Evolutionary conservation across 495 filamentous ascomycete species (phyloP).

Genomic region (Aspergillus ellipticus): DNA sequence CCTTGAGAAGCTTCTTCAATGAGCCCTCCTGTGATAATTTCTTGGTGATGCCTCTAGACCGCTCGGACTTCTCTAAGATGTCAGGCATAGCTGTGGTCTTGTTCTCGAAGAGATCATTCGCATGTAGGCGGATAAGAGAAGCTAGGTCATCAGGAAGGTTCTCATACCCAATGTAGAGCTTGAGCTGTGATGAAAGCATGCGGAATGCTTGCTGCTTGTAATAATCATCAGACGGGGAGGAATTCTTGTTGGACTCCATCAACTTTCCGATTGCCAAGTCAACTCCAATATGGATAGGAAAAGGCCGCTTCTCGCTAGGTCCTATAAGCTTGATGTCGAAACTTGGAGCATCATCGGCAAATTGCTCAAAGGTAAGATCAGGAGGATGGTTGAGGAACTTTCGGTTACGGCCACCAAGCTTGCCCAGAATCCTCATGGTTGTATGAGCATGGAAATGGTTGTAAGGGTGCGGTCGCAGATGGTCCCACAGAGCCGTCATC

Average conservation of each 20-base stretch:
- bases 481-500: constrained; percentile 95
- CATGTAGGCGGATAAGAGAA: constrained; percentile 78
- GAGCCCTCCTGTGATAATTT: constrained; percentile 75
- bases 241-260: constrained; percentile 63
- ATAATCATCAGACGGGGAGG: constrained; percentile 73
- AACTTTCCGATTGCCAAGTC: constrained; percentile 85
- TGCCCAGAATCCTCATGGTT: constrained; percentile 96
- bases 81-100: constrained; percentile 62
- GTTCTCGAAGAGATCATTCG: constrained; percentile 71
- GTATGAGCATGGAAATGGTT: constrained; percentile 97
- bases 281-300: constrained; percentile 79
- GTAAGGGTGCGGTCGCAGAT: constrained; percentile 86
- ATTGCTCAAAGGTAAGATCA: constrained; percentile 73
- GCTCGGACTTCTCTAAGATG: constrained; percentile 63
- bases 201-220: constrained; percentile 93
- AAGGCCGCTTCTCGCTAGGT: constrained; percentile 78
- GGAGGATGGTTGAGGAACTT: constrained; percentile 91
- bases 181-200: constrained; percentile 80
- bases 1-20: constrained; percentile 82
- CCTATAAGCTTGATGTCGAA: constrained; percentile 87
- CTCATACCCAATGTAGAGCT: constrained; percentile 84
- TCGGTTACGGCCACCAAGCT: constrained; percentile 90
- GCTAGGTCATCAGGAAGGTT: constrained; percentile 85
- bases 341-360: constrained; percentile 78
- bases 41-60: constrained; percentile 78